phyloP scores from a whole-genome alignment of 192 early-diverging fungal genomes.

The Podila clonocystis region DNA sequence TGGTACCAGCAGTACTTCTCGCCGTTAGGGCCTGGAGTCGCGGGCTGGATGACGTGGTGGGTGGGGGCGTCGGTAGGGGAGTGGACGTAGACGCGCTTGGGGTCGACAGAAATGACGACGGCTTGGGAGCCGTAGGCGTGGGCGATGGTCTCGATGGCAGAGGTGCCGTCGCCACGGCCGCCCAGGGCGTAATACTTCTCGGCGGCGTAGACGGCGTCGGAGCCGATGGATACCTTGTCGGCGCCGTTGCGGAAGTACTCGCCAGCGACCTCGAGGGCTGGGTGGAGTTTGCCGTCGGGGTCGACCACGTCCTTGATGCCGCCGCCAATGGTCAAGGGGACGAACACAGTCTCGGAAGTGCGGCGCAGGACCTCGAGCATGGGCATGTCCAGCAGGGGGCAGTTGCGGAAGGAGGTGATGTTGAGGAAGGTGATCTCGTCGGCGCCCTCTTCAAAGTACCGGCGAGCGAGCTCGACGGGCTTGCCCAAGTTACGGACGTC shows the following conservation, averaged over 20 bases:
- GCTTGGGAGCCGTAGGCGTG: constrained; percentile 96
- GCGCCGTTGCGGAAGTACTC: constrained; percentile 99
- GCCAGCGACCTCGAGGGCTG: constrained; percentile 97
- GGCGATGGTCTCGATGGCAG: constrained; percentile 96
- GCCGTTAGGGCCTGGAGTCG: constrained; percentile 86
- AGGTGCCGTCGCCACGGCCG: constrained; percentile 69
- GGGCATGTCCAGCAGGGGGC: constrained; percentile 89
- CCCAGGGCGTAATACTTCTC: constrained; percentile 79
- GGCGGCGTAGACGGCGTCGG: constrained; percentile 98
- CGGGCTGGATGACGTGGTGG: constrained; percentile 83
- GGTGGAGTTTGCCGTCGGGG: constrained; percentile 79
- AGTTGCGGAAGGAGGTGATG: constrained; percentile 97
- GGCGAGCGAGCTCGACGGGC: constrained; percentile 91
- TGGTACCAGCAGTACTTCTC: constrained; percentile 99
- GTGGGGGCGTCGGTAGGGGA: constrained; percentile 72
- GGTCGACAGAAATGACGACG: constrained; percentile 98
- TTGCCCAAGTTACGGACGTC: constrained; percentile 95
- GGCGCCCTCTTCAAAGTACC: constrained; percentile 96
- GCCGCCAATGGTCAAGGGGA: constrained; percentile 99
- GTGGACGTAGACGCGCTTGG: constrained; percentile 91
- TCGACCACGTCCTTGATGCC: constrained; percentile 95
- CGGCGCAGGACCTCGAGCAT: constrained; percentile 95
- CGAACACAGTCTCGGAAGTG: constrained; percentile 93
- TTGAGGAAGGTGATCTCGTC: constrained; percentile 99
- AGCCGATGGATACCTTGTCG: constrained; percentile 99